phyloP scores from a whole-genome alignment of 2,329 filamentous ascomycete species.

The Pseudocercospora ulei region DNA sequence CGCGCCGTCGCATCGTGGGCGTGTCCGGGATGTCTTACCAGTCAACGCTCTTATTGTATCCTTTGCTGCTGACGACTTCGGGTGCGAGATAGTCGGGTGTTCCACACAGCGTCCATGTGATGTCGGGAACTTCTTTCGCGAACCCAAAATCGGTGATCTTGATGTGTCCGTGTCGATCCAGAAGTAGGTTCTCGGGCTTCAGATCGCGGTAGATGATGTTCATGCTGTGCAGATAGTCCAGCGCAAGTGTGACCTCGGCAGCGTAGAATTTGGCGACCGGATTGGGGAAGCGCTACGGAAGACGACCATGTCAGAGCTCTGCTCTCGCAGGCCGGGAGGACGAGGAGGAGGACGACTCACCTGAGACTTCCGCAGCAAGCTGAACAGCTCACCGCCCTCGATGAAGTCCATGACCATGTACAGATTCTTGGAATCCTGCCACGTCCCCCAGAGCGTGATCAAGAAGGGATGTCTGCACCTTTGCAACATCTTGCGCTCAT shows the following conservation, averaged over 20 bases:
- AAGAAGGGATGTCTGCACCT: slow-evolving; percentile 97
- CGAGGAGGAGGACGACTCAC: too few relatives aligned
- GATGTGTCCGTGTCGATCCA: slow-evolving; percentile 75
- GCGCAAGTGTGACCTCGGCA: slow-evolving; percentile 85
- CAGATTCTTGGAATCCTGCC: slow-evolving; percentile 86
- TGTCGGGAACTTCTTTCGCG: slow-evolving; percentile 94
- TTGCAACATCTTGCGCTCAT: slow-evolving; percentile 89
- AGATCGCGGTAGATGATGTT: slow-evolving; percentile 97
- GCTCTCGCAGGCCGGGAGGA: too few relatives aligned
- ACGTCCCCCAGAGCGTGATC: slow-evolving; percentile 96
- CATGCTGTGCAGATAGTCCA: slow-evolving; percentile 88
- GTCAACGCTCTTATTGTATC: slow-evolving; percentile 98
- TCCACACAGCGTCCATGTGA: slow-evolving; percentile 96
- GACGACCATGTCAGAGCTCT: too few relatives aligned
- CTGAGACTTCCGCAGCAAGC: slow-evolving; percentile 82
- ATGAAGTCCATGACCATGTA: slow-evolving; percentile 99
- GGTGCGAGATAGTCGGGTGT: slow-evolving; percentile 96
- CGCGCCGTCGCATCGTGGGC: background rate
- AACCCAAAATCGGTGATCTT: slow-evolving; percentile 96
- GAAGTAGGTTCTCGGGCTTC: slow-evolving; percentile 89
- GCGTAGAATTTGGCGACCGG: slow-evolving; percentile 99
- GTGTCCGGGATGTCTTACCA: slow-evolving; percentile 57
- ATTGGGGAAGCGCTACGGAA: slow-evolving; percentile 98
- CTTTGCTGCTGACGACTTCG: slow-evolving; percentile 97
- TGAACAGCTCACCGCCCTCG: slow-evolving; percentile 95